Evolutionary conservation across 2,329 filamentous ascomycete species (phyloP).

Genomic region (Anthostomella pinea): DNA sequence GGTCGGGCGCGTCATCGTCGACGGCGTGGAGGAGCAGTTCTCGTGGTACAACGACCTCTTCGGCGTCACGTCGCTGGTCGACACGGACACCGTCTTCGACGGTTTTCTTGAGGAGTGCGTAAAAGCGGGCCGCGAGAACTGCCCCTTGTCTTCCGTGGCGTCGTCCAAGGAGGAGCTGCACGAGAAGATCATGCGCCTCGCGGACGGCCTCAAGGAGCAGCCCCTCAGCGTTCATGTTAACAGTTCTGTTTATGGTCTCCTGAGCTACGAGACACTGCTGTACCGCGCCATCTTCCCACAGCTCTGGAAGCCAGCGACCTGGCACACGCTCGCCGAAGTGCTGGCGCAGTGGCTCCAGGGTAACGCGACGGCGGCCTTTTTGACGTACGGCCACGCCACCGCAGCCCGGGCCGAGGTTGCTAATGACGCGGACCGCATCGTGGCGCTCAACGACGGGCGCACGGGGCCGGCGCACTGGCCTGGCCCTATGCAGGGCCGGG

Average conservation of each 20-base stretch:
- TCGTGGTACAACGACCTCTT: constrained; percentile 40
- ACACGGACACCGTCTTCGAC: constrained; percentile 41
- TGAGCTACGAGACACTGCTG: constrained; percentile 37
- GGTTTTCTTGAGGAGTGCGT: constrained; percentile 46
- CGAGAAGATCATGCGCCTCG: constrained; percentile 31
- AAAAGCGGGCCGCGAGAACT: constrained; percentile 45
- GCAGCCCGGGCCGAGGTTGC: constrained; percentile 13
- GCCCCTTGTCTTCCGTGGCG: constrained; percentile 38
- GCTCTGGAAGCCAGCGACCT: constrained; percentile 38
- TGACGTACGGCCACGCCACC: constrained; percentile 33
- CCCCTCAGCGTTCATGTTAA: constrained; percentile 44
- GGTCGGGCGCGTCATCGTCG: constrained; percentile 35
- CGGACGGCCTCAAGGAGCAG: constrained; percentile 34
- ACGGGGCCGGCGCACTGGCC: constrained; percentile 34
- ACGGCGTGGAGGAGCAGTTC: constrained; percentile 34
- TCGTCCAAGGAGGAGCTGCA: constrained; percentile 35
- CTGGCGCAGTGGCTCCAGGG: constrained; percentile 36
- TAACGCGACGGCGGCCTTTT: constrained; percentile 38
- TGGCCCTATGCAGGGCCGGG: constrained; percentile 28
- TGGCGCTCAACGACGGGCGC: constrained; percentile 31
- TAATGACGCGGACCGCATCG: constrained; percentile 29
- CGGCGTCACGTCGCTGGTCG: constrained; percentile 37
- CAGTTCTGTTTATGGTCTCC: constrained; percentile 35
- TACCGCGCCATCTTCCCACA: constrained; percentile 37
- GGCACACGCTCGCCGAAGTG: constrained; percentile 34